Conservation (phyloP, 192 early-diverging fungal species). For the Coemansia sp. region DNA sequence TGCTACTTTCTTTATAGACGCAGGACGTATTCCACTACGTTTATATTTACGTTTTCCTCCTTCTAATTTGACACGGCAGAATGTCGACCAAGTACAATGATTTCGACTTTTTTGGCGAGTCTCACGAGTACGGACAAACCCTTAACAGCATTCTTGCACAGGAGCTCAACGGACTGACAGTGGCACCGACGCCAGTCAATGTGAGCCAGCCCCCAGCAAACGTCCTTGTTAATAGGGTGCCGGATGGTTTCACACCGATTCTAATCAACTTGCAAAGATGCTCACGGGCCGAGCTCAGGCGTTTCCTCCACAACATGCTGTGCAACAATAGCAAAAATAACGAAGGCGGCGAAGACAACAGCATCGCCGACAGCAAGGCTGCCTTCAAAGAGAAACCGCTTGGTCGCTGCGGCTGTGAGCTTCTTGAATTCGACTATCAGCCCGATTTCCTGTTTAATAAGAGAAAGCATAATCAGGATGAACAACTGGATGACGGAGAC, state of each 20-base stretch:
- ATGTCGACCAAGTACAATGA: conserved; percentile 2
- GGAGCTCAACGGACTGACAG: conserved; percentile 35
- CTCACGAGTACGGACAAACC: conserved; percentile 31
- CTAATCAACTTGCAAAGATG: conserved; percentile 46
- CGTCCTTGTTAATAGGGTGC: conserved; percentile 46
- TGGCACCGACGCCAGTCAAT: conserved; percentile 31
- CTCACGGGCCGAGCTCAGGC: conserved; percentile 37
- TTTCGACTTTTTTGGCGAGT: conserved; percentile 18
- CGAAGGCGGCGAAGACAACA: neutral
- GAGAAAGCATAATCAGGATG: conserved; percentile 6
- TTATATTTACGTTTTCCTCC: neutral
- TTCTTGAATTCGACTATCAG: conserved; percentile 55
- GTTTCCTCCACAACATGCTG: conserved; percentile 44
- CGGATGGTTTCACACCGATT: conserved; percentile 43
- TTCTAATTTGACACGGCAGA: neutral
- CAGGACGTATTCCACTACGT: neutral
- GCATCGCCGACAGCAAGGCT: neutral
- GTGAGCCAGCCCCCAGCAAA: conserved; percentile 25
- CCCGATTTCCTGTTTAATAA: conserved; percentile 51
- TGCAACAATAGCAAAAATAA: conserved; percentile 14
- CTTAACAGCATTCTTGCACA: conserved; percentile 35
- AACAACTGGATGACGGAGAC: conserved; percentile 7
- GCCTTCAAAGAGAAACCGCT: conserved; percentile 18
- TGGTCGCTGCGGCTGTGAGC: conserved; percentile 42
- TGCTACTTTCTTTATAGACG: neutral